Conservation (phyloP, 495 filamentous ascomycete genomes). For the Trichoderma virens region DNA sequence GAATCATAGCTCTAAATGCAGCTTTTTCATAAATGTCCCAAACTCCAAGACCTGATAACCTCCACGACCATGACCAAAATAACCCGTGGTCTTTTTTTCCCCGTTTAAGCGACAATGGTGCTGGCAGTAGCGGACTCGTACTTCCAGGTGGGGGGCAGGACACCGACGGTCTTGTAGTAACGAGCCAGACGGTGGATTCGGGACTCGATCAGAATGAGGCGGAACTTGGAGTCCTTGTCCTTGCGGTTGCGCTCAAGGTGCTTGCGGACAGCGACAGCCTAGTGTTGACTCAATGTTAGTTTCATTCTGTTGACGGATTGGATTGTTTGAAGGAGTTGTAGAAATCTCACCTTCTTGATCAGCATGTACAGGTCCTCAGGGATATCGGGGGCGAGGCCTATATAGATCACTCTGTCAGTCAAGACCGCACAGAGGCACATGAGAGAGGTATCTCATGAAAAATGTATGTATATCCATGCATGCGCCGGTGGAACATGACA, state of each 20-base stretch:
- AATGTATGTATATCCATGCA: constrained; percentile 2
- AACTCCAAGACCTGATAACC: constrained; percentile 21
- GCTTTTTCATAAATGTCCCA: constrained; percentile 28
- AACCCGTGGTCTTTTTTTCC: neutral
- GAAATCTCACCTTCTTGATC: constrained; percentile 85
- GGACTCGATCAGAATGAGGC: constrained; percentile 98
- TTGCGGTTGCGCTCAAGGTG: constrained; percentile 99
- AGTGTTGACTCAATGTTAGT: constrained; percentile 12
- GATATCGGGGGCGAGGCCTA: constrained; percentile 95
- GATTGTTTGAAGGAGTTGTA: neutral
- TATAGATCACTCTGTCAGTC: constrained; percentile 89
- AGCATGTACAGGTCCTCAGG: constrained; percentile 95
- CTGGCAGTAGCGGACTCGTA: constrained; percentile 70
- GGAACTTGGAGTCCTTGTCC: constrained; percentile 99
- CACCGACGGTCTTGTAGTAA: constrained; percentile 97
- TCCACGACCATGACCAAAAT: constrained; percentile 5
- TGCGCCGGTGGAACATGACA: constrained; percentile 10
- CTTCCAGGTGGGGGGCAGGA: constrained; percentile 96
- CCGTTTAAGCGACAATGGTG: constrained; percentile 57
- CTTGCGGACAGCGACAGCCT: constrained; percentile 99
- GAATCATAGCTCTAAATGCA: constrained; percentile 15
- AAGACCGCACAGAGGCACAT: constrained; percentile 89
- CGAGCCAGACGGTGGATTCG: constrained; percentile 97
- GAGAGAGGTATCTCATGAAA: constrained; percentile 4
- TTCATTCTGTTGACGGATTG: neutral